Evolutionary conservation across 768 basidiomycete genomes (phyloP).

Genomic region (Heimioporus sp.): DNA sequence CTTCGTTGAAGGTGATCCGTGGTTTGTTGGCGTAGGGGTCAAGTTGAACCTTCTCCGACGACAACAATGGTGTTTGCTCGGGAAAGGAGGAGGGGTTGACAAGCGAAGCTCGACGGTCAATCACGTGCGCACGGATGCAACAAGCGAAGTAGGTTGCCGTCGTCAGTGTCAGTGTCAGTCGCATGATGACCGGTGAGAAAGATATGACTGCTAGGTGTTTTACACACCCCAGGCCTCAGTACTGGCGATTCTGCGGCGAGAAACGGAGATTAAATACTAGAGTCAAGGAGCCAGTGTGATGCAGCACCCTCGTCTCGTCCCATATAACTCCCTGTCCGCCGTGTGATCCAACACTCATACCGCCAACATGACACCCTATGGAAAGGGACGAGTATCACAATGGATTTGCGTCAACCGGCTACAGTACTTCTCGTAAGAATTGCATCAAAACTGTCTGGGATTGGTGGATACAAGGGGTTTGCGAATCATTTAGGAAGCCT

Average conservation of each 20-base stretch:
- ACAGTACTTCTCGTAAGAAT: too few relatives aligned
- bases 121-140: slow-evolving; percentile 11
- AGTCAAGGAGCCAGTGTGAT: too few relatives aligned
- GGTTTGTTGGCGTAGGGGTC: slow-evolving; percentile 47
- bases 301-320: too few relatives aligned
- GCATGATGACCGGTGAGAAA: not conserved
- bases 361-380: too few relatives aligned
- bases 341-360: too few relatives aligned
- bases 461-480: not conserved
- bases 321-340: too few relatives aligned
- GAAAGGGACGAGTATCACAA: too few relatives aligned
- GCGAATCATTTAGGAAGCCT: not conserved
- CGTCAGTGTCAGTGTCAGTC: not conserved
- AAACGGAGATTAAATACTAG: not conserved
- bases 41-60: slow-evolving; percentile 5
- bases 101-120: slow-evolving; percentile 5
- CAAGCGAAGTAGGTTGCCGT: not conserved
- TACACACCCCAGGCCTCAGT: too few relatives aligned
- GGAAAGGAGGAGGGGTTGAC: not conserved
- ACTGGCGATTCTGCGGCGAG: not conserved
- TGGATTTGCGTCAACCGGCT: too few relatives aligned
- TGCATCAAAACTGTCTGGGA: too few relatives aligned
- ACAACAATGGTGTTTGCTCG: not conserved
- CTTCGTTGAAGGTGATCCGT: slow-evolving; percentile 51
- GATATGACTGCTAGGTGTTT: too few relatives aligned